A percentile compares a stretch with the other conserved stretches of the same genome.
phyloP scores from a whole-genome alignment of 306 rosid species.

The Prunus davidiana region DNA sequence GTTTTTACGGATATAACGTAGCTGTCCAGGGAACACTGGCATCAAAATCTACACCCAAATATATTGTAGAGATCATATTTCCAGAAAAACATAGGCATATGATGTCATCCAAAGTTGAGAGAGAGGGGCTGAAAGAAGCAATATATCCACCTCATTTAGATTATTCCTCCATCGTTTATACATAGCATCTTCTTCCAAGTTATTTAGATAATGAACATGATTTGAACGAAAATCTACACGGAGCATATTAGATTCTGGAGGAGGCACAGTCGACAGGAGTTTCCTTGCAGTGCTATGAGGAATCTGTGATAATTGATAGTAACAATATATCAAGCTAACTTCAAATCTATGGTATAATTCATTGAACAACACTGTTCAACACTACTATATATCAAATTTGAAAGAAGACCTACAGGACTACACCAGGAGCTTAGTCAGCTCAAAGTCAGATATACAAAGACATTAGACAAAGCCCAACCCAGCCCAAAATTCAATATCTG shows the following conservation, averaged over 20 bases:
- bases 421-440: not conserved
- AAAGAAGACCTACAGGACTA: not conserved
- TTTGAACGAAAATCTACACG: conserved; percentile 91
- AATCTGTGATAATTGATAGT: conserved; percentile 55
- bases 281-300: conserved; percentile 61
- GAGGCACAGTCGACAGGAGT: conserved; percentile 77
- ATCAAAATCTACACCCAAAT: conserved; percentile 66
- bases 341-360: not conserved
- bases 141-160: conserved; percentile 65
- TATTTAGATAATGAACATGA: conserved; percentile 86
- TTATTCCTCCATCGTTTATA: conserved; percentile 84
- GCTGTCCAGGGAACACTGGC: conserved; percentile 98
- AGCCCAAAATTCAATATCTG: not conserved
- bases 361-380: not conserved
- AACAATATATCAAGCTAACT: not conserved
- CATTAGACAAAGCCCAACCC: not conserved
- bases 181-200: conserved; percentile 93
- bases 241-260: conserved; percentile 68
- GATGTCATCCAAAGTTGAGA: not conserved
- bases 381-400: not conserved
- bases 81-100: not conserved
- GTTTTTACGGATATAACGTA: conserved; percentile 91
- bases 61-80: not conserved
- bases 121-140: conserved; percentile 1
- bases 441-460: not conserved